A percentile compares a stretch with the other conserved stretches of the same genome.
Evolutionary conservation across 177 flowering plant genomes (phyloP).

Genomic region (Tripterygium wilfordii): DNA sequence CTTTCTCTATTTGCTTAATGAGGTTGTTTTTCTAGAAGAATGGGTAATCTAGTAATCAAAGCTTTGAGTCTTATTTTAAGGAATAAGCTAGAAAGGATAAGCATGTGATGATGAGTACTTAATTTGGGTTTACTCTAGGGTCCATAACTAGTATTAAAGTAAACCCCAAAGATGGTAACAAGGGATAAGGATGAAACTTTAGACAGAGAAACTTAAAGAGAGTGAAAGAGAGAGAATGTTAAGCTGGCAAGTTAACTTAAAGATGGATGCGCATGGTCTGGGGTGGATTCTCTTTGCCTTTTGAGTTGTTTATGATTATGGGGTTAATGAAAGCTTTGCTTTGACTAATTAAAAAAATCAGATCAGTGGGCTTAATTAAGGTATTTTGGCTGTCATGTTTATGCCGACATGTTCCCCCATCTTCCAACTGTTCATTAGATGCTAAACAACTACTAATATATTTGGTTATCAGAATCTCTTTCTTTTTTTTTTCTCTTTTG

Average conservation of each 20-base stretch:
- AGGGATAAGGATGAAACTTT: conserved; percentile 26
- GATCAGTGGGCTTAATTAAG: conserved; percentile 5
- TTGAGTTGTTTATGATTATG: conserved; percentile 20
- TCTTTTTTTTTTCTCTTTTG: conserved; percentile 1
- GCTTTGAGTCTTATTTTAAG: not conserved
- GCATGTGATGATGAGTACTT: not conserved
- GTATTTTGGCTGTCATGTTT: conserved; percentile 41
- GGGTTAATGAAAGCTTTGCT: conserved; percentile 1
- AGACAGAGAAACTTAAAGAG: conserved; percentile 7
- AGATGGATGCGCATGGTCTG: conserved; percentile 26
- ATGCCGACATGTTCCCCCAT: conserved; percentile 51
- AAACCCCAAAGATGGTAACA: conserved; percentile 4
- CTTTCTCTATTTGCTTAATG: not conserved
- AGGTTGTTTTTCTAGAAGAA: not conserved
- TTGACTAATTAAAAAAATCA: conserved; percentile 3
- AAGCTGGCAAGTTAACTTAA: conserved; percentile 15
- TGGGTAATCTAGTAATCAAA: conserved; percentile 6
- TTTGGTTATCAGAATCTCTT: conserved; percentile 8
- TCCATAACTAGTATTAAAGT: conserved; percentile 7
- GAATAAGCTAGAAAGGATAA: conserved; percentile 1
- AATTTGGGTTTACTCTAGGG: no score
- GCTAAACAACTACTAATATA: conserved; percentile 5
- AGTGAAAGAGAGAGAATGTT: no score
- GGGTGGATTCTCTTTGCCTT: conserved; percentile 19
- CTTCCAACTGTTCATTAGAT: conserved; percentile 29